Conservation (phyloP, 2,329 filamentous ascomycete genomes). For the Talaromyces sp. region DNA sequence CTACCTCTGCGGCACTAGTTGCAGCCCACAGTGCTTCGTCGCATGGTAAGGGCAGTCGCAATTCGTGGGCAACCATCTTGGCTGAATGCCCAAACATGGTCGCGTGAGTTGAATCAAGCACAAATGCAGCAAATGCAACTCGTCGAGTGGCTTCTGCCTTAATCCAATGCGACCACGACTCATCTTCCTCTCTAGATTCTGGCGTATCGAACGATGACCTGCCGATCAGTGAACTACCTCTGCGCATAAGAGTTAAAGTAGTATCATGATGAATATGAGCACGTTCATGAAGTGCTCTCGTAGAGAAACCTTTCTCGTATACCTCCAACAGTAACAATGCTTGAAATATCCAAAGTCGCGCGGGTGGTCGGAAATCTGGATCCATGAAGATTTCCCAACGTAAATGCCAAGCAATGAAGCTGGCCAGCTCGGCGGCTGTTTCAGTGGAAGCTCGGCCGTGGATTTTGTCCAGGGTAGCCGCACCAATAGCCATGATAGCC, state of each 20-base stretch:
- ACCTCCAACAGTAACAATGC: constrained; percentile 84
- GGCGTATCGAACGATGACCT: constrained; percentile 83
- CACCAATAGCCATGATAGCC: constrained; percentile 89
- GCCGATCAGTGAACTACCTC: constrained; percentile 87
- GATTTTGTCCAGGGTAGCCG: constrained; percentile 81
- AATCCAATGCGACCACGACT: constrained; percentile 97
- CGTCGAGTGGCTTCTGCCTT: constrained; percentile 87
- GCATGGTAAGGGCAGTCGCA: constrained; percentile 86
- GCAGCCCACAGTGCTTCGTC: constrained; percentile 93
- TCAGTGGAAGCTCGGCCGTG: constrained; percentile 74
- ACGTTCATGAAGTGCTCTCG: constrained; percentile 84
- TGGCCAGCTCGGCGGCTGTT: constrained; percentile 78
- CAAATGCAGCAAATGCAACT: constrained; percentile 89
- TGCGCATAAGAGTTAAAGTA: constrained; percentile 90
- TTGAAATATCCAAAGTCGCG: constrained; percentile 96
- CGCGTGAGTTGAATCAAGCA: constrained; percentile 93
- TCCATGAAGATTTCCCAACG: constrained; percentile 96
- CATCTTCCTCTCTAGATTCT: constrained; percentile 71
- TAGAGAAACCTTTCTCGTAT: constrained; percentile 98
- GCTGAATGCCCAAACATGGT: constrained; percentile 98
- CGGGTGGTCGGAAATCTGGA: constrained; percentile 82
- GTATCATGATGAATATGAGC: constrained; percentile 97
- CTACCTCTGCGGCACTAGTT: constrained; percentile 82
- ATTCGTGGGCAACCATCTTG: constrained; percentile 95
- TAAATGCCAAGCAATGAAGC: constrained; percentile 90